Base-by-base conservation (phyloP, 2,329 filamentous ascomycete species). In the Fusarium succisae region DNA sequence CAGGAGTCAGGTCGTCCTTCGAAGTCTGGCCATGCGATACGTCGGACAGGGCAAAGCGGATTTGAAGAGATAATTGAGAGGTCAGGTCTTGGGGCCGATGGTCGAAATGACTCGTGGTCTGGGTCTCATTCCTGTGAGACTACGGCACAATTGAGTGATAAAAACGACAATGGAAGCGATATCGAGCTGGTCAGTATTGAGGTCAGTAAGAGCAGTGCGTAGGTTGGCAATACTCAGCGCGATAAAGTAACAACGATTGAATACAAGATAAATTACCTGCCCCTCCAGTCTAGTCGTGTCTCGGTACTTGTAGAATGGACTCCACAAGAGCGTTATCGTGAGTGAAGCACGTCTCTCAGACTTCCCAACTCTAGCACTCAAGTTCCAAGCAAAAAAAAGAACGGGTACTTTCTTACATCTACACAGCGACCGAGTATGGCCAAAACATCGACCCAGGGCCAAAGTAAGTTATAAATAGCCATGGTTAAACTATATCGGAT, bases 21-120 rank as follows among this genome's bases (percentile, higher is more conserved):
- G 0, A 68, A 32, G 6, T 57, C 73, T 1, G 22, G 20, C 0
- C 26, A 39, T 8, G 45, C 28, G 3, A 48, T 37, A 37, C 58
- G 58, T 1, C 43, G 43, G n/a, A 53, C 38, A 1, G 63, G 13
- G 3, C 69, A 39, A 39, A 62, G 48, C 20, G 66, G 73, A 1
- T 75, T 75, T 3, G 60, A 67, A 20, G 73, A 75, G 39, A 62
- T 75, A 15, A 63, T 65, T 20, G 70, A 75, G 26, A 38, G 43
- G 3, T 30, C 70, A 3, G 58, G 41, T 1, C 20, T 48, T 3
- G 47, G 41, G 6, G 59, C 28, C 2, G 20, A 41, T 12, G 8
- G n/a, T 3, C 28, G 41, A 8, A 15, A 51, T 28, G 30, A 35
- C 1, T 32, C 50, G 6, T 59, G 58, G 54, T 35, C 41, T 24